Conservation (phyloP, 805 yeast species). For the Metschnikowia drakensbergensis region DNA sequence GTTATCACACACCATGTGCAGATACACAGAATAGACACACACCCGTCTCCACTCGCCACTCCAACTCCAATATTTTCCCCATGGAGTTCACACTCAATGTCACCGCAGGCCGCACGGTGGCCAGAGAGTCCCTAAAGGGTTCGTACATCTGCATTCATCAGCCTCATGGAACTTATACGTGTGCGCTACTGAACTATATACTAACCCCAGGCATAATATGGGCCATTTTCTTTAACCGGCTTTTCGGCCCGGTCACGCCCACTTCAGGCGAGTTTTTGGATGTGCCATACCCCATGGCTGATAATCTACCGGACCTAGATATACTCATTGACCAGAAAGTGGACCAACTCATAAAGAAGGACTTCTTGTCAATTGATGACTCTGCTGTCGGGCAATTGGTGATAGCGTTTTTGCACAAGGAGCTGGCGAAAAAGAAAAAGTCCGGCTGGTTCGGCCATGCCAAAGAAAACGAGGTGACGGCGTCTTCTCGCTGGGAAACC, state of each 20-base stretch:
- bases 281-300: slow-evolving; percentile 54
- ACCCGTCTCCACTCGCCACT: background rate
- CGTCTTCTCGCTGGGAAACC: slow-evolving; percentile 58
- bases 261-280: slow-evolving; percentile 51
- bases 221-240: slow-evolving; percentile 63
- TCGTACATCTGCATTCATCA: slow-evolving; percentile 18
- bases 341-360: slow-evolving; percentile 27
- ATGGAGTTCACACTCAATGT: slow-evolving; percentile 49
- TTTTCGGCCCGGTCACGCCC: slow-evolving; percentile 64
- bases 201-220: slow-evolving; percentile 50
- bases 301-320: slow-evolving; percentile 48
- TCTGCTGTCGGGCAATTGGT: slow-evolving; percentile 30
- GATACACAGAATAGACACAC: slow-evolving; percentile 1
- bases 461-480: slow-evolving; percentile 30
- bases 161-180: background rate
- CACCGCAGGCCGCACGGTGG: slow-evolving; percentile 50
- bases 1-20: slow-evolving; percentile 2
- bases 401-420: slow-evolving; percentile 39
- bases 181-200: background rate
- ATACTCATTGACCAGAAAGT: slow-evolving; percentile 35
- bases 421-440: slow-evolving; percentile 39
- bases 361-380: slow-evolving; percentile 20
- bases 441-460: slow-evolving; percentile 52
- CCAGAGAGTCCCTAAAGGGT: slow-evolving; percentile 54
- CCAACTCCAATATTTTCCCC: background rate